Percentiles rank a stretch among this genome's conserved stretches.
Conservation (phyloP, 2,329 filamentous ascomycete species). For the Drechslerella dactyloides region DNA sequence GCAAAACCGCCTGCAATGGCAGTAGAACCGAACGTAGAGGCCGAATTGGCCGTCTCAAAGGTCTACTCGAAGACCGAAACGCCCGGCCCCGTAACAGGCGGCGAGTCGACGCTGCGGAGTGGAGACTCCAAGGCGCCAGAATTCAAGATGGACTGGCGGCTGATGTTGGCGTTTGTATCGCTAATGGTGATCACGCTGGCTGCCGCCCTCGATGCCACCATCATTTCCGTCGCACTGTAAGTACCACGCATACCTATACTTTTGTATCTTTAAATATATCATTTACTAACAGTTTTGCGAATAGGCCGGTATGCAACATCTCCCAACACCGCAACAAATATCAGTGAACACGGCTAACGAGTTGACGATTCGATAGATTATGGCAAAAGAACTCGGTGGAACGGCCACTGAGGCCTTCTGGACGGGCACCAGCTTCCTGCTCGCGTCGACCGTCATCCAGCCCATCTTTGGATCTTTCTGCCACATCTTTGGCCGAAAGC, state of each 20-base stretch:
- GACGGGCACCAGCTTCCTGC: conserved; percentile 73
- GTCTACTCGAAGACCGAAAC: conserved; percentile 45
- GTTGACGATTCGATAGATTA: conserved; percentile 56
- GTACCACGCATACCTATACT: neutral
- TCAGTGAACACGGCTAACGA: neutral
- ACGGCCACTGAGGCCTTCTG: conserved; percentile 71
- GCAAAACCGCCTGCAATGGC: conserved; percentile 18
- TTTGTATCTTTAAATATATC: neutral
- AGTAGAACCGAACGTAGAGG: conserved; percentile 24
- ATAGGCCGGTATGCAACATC: conserved; percentile 16
- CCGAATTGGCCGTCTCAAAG: conserved; percentile 47
- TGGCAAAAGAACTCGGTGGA: conserved; percentile 63
- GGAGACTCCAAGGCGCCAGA: conserved; percentile 31
- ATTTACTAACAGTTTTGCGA: neutral
- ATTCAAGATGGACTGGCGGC: conserved; percentile 44
- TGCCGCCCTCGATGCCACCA: conserved; percentile 46
- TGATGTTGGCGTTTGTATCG: conserved; percentile 39
- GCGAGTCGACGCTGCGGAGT: conserved; percentile 37
- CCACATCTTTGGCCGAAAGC: conserved; percentile 60
- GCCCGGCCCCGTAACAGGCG: conserved; percentile 3
- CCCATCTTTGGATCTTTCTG: conserved; percentile 61
- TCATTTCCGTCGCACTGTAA: conserved; percentile 48
- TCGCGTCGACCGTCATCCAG: conserved; percentile 69
- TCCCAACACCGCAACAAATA: neutral
- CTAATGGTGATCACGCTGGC: conserved; percentile 48